phyloP scores from a whole-genome alignment of 2,329 filamentous ascomycete genomes.

The Penicillium paneum region DNA sequence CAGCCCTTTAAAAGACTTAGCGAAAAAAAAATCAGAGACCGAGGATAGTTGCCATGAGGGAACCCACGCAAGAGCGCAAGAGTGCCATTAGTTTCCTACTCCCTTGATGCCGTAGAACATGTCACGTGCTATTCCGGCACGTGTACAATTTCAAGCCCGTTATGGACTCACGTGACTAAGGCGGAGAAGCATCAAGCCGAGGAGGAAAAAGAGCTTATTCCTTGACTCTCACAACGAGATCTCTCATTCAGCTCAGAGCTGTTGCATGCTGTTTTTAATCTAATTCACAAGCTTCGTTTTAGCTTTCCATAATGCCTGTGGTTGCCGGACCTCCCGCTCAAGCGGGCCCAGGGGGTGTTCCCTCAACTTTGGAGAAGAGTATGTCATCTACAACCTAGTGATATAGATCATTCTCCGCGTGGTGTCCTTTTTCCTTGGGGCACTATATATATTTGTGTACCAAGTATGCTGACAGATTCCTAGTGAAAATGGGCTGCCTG shows the following conservation, averaged over 20 bases:
- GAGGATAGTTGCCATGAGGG: conserved; percentile 27
- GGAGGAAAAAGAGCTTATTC: conserved; percentile 18
- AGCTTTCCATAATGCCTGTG: conserved; percentile 49
- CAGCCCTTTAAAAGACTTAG: conserved; percentile 25
- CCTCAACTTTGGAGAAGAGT: conserved; percentile 71
- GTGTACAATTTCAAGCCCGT: conserved; percentile 15
- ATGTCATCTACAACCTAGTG: conserved; percentile 30
- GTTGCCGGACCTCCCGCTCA: conserved; percentile 51
- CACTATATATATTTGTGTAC: not conserved
- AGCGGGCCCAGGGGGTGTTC: conserved; percentile 48
- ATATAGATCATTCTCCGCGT: conserved; percentile 9
- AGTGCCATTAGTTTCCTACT: conserved; percentile 20
- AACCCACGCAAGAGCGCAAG: conserved; percentile 20
- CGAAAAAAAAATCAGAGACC: conserved; percentile 20
- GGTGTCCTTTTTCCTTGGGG: not conserved
- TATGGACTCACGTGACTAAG: conserved; percentile 17
- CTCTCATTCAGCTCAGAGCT: conserved; percentile 3
- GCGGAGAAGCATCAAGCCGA: conserved; percentile 19
- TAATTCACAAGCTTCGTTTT: not conserved
- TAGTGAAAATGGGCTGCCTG: conserved; percentile 97
- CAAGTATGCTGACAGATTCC: conserved; percentile 30
- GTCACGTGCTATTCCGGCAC: conserved; percentile 21
- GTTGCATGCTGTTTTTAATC: not conserved
- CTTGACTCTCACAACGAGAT: not conserved
- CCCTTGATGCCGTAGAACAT: conserved; percentile 18